Percentiles rank a stretch among this genome's conserved stretches.
Evolutionary conservation across 2,329 filamentous ascomycete genomes (phyloP).

Genomic region (Rutstroemia sp.): DNA sequence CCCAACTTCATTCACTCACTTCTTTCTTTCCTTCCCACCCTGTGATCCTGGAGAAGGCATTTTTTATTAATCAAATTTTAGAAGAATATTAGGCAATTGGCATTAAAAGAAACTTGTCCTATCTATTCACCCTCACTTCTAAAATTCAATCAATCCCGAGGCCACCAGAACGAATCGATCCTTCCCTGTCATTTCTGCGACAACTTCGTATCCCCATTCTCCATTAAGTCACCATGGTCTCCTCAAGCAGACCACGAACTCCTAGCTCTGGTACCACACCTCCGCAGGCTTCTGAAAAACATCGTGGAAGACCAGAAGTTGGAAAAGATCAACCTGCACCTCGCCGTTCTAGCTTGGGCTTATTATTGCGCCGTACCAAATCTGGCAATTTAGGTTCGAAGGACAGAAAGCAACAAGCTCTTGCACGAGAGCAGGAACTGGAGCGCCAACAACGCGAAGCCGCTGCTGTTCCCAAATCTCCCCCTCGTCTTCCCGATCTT

Average conservation of each 20-base stretch:
- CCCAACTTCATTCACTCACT: too few species aligned
- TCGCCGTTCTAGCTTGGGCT: constrained; percentile 44
- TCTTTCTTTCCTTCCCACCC: neutral
- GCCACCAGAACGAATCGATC: constrained; percentile 1
- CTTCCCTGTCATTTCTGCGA: constrained; percentile 21
- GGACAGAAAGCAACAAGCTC: constrained; percentile 51
- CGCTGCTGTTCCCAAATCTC: constrained; percentile 46
- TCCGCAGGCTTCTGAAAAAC: constrained; percentile 26
- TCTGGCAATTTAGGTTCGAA: constrained; percentile 55
- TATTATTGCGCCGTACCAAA: constrained; percentile 61
- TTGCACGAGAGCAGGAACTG: constrained; percentile 41
- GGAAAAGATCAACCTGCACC: constrained; percentile 26
- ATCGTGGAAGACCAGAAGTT: constrained; percentile 30
- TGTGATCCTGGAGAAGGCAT: neutral
- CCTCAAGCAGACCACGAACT: constrained; percentile 31
- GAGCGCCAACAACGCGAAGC: constrained; percentile 47
- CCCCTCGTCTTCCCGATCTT: constrained; percentile 49
- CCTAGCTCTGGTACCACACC: constrained; percentile 28
- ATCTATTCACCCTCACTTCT: neutral
- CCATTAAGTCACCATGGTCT: constrained; percentile 21
- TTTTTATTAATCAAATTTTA: constrained; percentile 3
- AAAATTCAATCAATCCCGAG: constrained; percentile 1
- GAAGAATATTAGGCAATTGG: neutral
- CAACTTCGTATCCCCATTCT: constrained; percentile 14
- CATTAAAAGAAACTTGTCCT: neutral